Base-by-base conservation (phyloP, 345 rosid species). In the Aquilaria yunnanensis region DNA sequence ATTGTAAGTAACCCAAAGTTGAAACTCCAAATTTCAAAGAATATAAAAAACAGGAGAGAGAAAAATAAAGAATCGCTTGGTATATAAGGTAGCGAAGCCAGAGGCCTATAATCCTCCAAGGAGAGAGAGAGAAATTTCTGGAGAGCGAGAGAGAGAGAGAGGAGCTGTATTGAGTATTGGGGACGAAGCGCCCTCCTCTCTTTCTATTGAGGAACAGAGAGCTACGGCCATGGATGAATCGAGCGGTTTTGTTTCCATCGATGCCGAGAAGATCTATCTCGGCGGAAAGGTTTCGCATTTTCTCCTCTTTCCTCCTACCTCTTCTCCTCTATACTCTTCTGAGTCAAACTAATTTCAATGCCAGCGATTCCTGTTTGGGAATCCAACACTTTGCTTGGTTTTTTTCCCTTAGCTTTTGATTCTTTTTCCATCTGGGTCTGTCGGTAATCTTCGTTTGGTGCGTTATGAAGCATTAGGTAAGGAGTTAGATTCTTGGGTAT, bases 211-310 rank as follows among this genome's bases (percentile, higher is more conserved):
- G 64, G 55, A 30, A 59, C 53, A 49, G 61, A 64, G 56, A 78
- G 72, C 76, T 69, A 61, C 80, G 78, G 81, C 85, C 83, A 88
- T 88, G 97, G 84, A 61, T 9, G 88, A 73, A 10, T 82, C 83
- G 0, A 78, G 68, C 65, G 89, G 68, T 65, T 76, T 81, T 75
- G 77, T 82, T 72, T 80, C 89, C 69, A 72, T 86, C 67, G 83
- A 83, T 73, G 68, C 78, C 74, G 95, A 80, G 75, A 89, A 86
- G 81, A 92, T 92, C 78, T 80, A 77, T 75, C 89, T 92, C 62
- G 87, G 92, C 63, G 98, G 98, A 76, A 85, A 89, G 92, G 98
- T 86, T 54, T 32, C 57, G 16, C 10, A 37, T 31, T 14, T 56
- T 47, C 61, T 50, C 12, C 23, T 23, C 33, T 32, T 59, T 1